Percentiles rank a stretch among this genome's conserved stretches.
phyloP scores from a whole-genome alignment of 768 basidiomycete genomes.

The Xerocomellus dryophilus region DNA sequence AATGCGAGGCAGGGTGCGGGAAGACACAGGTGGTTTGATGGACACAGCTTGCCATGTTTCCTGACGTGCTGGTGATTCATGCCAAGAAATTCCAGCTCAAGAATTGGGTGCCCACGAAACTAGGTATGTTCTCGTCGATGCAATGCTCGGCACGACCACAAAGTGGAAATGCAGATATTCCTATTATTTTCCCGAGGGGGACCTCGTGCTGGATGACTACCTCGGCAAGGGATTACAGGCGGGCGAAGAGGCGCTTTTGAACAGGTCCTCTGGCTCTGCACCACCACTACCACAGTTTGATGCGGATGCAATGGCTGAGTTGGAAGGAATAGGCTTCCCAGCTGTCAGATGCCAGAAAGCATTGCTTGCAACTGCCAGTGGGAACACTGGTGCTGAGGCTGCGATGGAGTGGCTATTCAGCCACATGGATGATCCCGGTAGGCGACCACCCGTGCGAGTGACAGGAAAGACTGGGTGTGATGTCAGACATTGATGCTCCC shows the following conservation, averaged over 20 bases:
- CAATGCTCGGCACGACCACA: not conserved
- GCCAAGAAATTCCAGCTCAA: constrained; percentile 93
- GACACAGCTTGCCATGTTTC: constrained; percentile 79
- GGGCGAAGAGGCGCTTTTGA: constrained; percentile 66
- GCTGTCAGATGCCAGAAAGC: constrained; percentile 84
- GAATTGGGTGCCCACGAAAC: constrained; percentile 95
- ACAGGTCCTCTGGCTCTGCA: constrained; percentile 41
- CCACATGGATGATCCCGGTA: constrained; percentile 94
- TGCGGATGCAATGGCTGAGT: constrained; percentile 64
- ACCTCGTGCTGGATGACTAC: constrained; percentile 62
- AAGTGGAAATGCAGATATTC: constrained; percentile 61
- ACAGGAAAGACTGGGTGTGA: not conserved
- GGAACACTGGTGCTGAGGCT: constrained; percentile 64
- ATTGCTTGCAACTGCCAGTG: constrained; percentile 83
- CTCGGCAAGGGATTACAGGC: constrained; percentile 68
- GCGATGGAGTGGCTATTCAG: constrained; percentile 97
- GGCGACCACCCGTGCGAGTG: constrained; percentile 4
- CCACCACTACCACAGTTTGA: constrained; percentile 65
- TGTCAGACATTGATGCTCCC: constrained; percentile 81
- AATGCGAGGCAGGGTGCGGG: constrained; percentile 70
- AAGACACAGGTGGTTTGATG: constrained; percentile 69
- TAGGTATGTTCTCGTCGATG: constrained; percentile 52
- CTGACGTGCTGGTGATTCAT: constrained; percentile 83
- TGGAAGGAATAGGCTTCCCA: constrained; percentile 93
- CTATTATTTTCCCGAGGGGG: constrained; percentile 65